Evolutionary conservation across 2,329 filamentous ascomycete species (phyloP).

Genomic region (Neoscytalidium dimidiatum): DNA sequence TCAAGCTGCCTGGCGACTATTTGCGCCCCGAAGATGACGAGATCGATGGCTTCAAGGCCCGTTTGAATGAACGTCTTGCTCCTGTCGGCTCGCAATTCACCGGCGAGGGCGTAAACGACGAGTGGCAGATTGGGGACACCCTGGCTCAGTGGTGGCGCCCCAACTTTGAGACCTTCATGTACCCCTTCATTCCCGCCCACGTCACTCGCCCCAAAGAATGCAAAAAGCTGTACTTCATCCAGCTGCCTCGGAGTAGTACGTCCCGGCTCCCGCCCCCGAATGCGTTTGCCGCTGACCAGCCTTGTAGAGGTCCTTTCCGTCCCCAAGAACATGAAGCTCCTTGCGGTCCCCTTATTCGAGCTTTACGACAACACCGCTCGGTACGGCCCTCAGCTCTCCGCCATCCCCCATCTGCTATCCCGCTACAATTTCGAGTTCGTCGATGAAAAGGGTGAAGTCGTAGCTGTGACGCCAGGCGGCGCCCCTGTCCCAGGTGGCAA

Average conservation of each 20-base stretch:
- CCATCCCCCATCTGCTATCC: slow-evolving; percentile 91
- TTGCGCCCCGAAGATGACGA: slow-evolving; percentile 87
- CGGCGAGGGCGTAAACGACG: slow-evolving; percentile 83
- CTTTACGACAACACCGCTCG: slow-evolving; percentile 95
- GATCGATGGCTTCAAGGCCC: slow-evolving; percentile 88
- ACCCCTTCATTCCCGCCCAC: slow-evolving; percentile 94
- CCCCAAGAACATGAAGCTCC: slow-evolving; percentile 99
- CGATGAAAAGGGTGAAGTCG: slow-evolving; percentile 86
- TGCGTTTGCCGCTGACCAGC: slow-evolving; percentile 22
- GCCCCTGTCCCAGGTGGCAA: slow-evolving; percentile 40
- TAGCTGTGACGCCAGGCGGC: slow-evolving; percentile 78
- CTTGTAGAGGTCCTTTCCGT: slow-evolving; percentile 84
- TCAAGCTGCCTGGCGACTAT: slow-evolving; percentile 97
- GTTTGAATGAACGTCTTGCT: slow-evolving; percentile 89
- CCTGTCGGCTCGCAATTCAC: slow-evolving; percentile 82
- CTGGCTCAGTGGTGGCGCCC: slow-evolving; percentile 98
- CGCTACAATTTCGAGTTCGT: slow-evolving; percentile 98
- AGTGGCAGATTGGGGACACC: slow-evolving; percentile 94
- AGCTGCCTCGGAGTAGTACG: slow-evolving; percentile 86
- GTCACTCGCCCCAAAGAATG: slow-evolving; percentile 97
- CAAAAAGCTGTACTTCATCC: slow-evolving; percentile 98
- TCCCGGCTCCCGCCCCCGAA: slow-evolving; percentile 27
- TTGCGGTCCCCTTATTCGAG: slow-evolving; percentile 95
- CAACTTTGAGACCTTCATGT: slow-evolving; percentile 99
- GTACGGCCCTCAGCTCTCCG: slow-evolving; percentile 93